Conservation (phyloP, 345 rosid genomes). For the Eucalyptus sp. region DNA sequence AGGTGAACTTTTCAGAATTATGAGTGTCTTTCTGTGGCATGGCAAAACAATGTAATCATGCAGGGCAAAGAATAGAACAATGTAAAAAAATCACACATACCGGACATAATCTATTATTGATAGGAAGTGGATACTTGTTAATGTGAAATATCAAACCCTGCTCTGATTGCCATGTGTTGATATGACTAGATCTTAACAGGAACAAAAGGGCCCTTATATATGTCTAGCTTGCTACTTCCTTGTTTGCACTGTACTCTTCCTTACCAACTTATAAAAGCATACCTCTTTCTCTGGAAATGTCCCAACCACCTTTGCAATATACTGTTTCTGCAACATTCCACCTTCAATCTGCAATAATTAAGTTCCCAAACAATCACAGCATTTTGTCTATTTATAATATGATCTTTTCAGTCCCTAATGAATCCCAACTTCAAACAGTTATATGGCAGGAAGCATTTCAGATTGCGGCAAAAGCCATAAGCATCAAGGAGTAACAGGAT, state of each 20-base stretch:
- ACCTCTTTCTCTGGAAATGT: constrained; percentile 80
- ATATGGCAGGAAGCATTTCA: background rate
- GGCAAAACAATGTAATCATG: no score
- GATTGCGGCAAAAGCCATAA: background rate
- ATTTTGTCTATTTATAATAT: background rate
- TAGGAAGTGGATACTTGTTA: no score
- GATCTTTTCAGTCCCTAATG: background rate
- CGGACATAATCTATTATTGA: no score
- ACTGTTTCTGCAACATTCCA: constrained; percentile 62
- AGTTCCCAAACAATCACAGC: background rate
- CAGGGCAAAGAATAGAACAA: no score
- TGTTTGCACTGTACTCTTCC: background rate
- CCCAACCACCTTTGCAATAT: constrained; percentile 70
- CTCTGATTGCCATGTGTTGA: no score
- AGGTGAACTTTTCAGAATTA: background rate
- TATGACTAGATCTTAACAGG: no score
- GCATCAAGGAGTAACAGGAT: no score
- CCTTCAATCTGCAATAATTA: constrained; percentile 56
- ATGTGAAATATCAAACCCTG: no score
- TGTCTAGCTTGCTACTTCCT: background rate
- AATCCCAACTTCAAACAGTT: background rate
- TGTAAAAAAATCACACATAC: no score
- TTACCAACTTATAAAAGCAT: background rate
- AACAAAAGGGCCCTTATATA: no score
- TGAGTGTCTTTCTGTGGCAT: no score